Evolutionary conservation across 768 basidiomycete species (phyloP), one percentile per base, ranked within the genome.

Genomic region (Paxillus ammoniavirescens): DNA sequence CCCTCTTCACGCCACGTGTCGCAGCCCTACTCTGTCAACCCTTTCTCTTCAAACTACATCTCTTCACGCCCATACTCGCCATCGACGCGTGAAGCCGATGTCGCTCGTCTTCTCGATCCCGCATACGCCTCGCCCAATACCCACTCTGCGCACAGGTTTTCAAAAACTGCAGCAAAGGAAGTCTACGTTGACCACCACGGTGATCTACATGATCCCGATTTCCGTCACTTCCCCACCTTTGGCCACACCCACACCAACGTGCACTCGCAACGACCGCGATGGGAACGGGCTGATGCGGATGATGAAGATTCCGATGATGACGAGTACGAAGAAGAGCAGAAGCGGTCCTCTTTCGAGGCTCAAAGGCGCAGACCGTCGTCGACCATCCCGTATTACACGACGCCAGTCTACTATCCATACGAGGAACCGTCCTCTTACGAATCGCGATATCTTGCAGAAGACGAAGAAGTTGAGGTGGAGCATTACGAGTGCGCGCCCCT

Each of bases 181-280:
- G 82, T 77, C 53, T 84, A 84, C 62, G 77, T 84, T 56, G 84
- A 86, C 74, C 73, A 72, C 64, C 73, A 78, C 54, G 84, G 84
- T 46, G 79, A 83, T 66, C 72, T 84, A 23, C 84, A 86, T 62
- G 84, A 86, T 66, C 84, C 84, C 21, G 84, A 86, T 63, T 86
- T 78, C 69, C 75, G 83, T 56, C 76, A 84, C 69, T 86, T 86
- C 55, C 84, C 84, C 28, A 62, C 75, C 35, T 62, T 74, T 44
- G 49, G 48, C 14, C 53, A 61, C 40, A 23, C 58, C 9, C 58
- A 61, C 41, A 28, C 50, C 49, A 56, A 63, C 17, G 26, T 26
- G 26, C 26, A 26, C 6, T 47, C 64, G 13, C 60, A 65, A 31
- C 66, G 71, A 1, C 67, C 74, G 0, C 62, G 56, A 1, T 76